Base-by-base conservation (phyloP, 2,329 filamentous ascomycete genomes). In the Grosmannia serpens region DNA sequence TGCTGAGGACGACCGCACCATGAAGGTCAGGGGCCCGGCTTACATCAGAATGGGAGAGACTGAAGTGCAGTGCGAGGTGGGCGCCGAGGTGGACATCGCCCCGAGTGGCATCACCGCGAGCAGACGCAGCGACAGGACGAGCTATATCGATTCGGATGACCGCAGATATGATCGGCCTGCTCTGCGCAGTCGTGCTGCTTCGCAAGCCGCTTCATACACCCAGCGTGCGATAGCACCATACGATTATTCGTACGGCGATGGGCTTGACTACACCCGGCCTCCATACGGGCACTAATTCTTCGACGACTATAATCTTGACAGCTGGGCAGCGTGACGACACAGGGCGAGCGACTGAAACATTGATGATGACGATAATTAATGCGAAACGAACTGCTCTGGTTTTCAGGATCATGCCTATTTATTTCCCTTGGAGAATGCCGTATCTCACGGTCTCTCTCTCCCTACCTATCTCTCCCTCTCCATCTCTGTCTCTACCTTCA, bases 61-160 rank as follows among this genome's bases (percentile, higher is more conserved):
- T 11, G 79, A 83, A 66, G 83, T 86, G 64, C 76, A 81, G 63
- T 83, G 80, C 66, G 72, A 68, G 46, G 78, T 83, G 55, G 82
- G 81, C 44, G 81, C 81, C 26, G 81, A 84, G 64, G 81, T 86
- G 64, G 83, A 78, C 62, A 78, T 84, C 62, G 73, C 74, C 53
- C 68, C 68, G 24, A 65, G 64, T 65, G 52, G 57, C 1, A 53
- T 57, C 3, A 29, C 49, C 1, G n/a, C 44, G 70, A 62, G 65
- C 69, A 46, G 62, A 20, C 58, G 59, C 55, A 82, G 79, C 65
- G 82, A 85, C 61, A 73, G 72, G 57, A 74, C 74, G 15, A 78
- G 74, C 67, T 77, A 76, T 57, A 67, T 75, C 38, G 78, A 77
- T 58, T 70, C 74, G 4, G 80, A 83, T 29, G 79, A 82, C 55